A percentile compares a stretch with the other conserved stretches of the same genome.
phyloP scores from a whole-genome alignment of 169 alveolate genomes.

The Amoebophrya sp. region DNA sequence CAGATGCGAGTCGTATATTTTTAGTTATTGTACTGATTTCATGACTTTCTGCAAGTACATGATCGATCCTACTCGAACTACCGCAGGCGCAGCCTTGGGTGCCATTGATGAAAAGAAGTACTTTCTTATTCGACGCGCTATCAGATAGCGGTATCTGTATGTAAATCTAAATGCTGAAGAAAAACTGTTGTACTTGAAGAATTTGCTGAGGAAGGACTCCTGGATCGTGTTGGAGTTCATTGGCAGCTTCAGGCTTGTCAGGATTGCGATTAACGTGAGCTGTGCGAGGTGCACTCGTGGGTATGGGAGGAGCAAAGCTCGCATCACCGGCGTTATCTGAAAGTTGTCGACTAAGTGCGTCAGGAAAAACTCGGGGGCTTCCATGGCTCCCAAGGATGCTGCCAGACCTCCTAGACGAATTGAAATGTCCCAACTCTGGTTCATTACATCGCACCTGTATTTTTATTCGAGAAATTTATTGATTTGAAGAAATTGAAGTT shows the following conservation, averaged over 20 bases:
- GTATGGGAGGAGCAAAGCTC: neutral
- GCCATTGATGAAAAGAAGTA: too few relatives aligned
- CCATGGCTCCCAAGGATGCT: neutral
- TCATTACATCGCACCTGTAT: slow-evolving; percentile 1
- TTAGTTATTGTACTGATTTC: too few relatives aligned
- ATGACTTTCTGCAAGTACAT: too few relatives aligned
- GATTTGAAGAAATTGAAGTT: too few relatives aligned
- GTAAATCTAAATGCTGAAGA: too few relatives aligned
- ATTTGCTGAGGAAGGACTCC: neutral
- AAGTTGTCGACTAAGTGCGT: slow-evolving; percentile 10
- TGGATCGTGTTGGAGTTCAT: slow-evolving; percentile 13
- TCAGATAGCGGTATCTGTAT: too few relatives aligned
- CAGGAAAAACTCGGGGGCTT: neutral
- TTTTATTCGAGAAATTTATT: too few relatives aligned
- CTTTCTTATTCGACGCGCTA: too few relatives aligned
- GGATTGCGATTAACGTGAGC: neutral
- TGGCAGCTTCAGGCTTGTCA: neutral
- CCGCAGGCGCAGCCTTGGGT: too few relatives aligned
- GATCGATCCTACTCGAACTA: too few relatives aligned
- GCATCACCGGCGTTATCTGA: neutral
- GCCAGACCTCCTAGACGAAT: neutral
- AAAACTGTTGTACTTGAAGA: neutral
- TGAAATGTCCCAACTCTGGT: slow-evolving; percentile 15
- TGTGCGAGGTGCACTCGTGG: slow-evolving; percentile 13
- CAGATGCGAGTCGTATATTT: too few relatives aligned